These are phyloP conservation scores for Clitopilus passeckerianus DNA, from an alignment of 768 basidiomycete genomes.

Conservation along the genomic window DNA sequence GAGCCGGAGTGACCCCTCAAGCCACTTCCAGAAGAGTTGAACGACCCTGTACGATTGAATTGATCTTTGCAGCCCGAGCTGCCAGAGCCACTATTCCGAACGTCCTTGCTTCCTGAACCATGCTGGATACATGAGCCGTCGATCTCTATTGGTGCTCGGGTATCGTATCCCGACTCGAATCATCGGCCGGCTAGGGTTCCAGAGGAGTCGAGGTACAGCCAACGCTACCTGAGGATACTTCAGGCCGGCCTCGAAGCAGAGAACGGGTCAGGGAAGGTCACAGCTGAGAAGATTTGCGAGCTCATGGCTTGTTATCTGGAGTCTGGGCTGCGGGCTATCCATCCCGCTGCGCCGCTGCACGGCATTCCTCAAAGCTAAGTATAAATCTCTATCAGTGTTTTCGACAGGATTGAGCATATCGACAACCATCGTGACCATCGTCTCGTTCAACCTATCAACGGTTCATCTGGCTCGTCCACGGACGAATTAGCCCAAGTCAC, in stretches of 20 bases:
- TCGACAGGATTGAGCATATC: neutral
- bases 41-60: neutral
- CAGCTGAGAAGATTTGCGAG: neutral
- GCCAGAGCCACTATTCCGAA: constrained; percentile 1
- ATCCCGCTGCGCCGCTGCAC: no score
- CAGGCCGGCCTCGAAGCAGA: neutral
- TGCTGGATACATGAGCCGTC: neutral
- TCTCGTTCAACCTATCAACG: neutral
- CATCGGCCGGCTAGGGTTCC: neutral
- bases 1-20: neutral
- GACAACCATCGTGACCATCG: neutral
- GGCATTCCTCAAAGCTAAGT: no score
- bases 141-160: neutral
- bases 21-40: neutral
- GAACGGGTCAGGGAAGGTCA: neutral
- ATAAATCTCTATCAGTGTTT: neutral
- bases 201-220: neutral
- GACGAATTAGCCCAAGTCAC: neutral
- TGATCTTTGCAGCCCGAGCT: neutral
- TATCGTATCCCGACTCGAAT: neutral
- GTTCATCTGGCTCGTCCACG: neutral
- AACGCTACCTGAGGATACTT: neutral
- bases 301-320: neutral
- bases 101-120: neutral
- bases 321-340: neutral